phyloP scores from a whole-genome alignment of 441 rosid genomes.

The Arabidopsis lyrata region DNA sequence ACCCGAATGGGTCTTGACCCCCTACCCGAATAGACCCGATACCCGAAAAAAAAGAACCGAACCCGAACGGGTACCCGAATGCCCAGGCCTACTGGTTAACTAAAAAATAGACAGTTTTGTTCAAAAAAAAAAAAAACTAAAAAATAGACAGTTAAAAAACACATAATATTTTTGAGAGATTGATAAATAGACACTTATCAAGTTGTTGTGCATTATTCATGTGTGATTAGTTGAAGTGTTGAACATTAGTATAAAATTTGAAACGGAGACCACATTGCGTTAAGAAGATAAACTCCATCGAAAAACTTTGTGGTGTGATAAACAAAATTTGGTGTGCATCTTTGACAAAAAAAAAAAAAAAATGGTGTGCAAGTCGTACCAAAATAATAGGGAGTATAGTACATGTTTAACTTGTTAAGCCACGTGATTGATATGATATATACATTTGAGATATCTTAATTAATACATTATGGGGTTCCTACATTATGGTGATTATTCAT shows the following conservation, averaged over 20 bases:
- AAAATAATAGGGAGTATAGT: too few relatives aligned
- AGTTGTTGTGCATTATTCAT: neutral
- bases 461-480: conserved; percentile 16
- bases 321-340: neutral
- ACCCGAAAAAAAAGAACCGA: too few relatives aligned
- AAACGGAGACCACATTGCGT: conserved; percentile 4
- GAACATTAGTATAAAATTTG: neutral
- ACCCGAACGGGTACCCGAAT: too few relatives aligned
- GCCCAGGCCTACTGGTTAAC: too few relatives aligned
- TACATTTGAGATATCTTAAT: conserved; percentile 6
- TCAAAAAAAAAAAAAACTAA: too few relatives aligned
- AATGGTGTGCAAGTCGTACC: conserved; percentile 1
- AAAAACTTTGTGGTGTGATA: neutral
- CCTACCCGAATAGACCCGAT: too few relatives aligned
- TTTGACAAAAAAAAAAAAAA: neutral
- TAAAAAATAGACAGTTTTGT: too few relatives aligned
- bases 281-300: neutral
- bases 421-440: conserved; percentile 21
- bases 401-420: neutral
- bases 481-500: conserved; percentile 31
- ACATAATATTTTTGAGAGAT: neutral
- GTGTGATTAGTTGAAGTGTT: neutral
- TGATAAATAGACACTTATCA: neutral
- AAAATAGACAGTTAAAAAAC: neutral
- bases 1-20: too few relatives aligned